Base-by-base conservation (phyloP, 106 monocot genomes). In the Platanthera zijinensis region DNA sequence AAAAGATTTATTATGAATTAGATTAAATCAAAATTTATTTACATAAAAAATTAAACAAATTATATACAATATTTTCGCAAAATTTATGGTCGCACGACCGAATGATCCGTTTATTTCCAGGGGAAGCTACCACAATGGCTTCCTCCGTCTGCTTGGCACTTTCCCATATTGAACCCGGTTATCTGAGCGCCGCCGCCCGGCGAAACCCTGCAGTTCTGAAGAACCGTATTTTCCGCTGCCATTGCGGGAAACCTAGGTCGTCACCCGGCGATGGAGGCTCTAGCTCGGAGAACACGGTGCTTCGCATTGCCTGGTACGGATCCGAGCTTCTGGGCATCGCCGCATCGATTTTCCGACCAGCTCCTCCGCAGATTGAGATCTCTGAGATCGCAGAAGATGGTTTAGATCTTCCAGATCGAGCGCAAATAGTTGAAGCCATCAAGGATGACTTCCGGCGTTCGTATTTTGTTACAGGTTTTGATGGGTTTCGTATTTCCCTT, bases 311-410 rank as follows among this genome's bases (percentile, higher is more conserved):
- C 7, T 95, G 94, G 94, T 95, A 95, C 76, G 85, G 89, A 48
- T 95, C 91, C n/a, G 91, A 95, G 82, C 82, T 95, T 32, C 91
- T 95, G 1, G 94, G 94, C 6, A 79, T 91, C 73, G 89, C 84
- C 18, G 87, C 87, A 1, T 95, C 91, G 28, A 64, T 94, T 62
- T 83, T 94, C 77, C 85, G 92, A 12, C 87, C 84, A 0, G 54
- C 79, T 63, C 59, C 69, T 17, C 76, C 67, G 9, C 39, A 50
- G 3, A 47, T 8, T 46, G 78, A 82, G 51, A 57, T 52, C 28
- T 11, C 50, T 8, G 71, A 10, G 13, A 54, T 13, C 2, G 76
- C 50, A 28, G 78, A 53, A 10, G 78, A 17, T 19, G 75, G 4
- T 13, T 71, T 5, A 18, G 84, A 45, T 45, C 9, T 15, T n/a